Evolutionary conservation across 2,329 filamentous ascomycete species (phyloP), one percentile per base, ranked within the genome.

Genomic region (Neocucurbitaria cava): DNA sequence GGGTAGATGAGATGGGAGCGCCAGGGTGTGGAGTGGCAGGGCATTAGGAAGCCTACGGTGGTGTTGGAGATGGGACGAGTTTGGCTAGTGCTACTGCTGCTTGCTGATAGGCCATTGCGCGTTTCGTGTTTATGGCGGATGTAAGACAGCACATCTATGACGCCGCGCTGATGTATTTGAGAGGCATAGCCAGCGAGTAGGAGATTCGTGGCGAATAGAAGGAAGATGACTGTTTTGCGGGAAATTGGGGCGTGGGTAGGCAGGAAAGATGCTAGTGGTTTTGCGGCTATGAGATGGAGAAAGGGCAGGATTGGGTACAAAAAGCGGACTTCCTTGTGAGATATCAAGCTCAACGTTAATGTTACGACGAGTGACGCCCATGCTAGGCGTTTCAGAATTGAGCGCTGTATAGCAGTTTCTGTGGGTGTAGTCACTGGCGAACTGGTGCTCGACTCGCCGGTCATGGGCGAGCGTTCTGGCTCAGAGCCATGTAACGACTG

Each of bases 301-400:
- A 88, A 83, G 1, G 95, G 94, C 1, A 98, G 83, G 17, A 99
- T 83, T 1, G 95, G 94, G 69, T 96, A 96, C 63, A 98, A 90
- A 79, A 99, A 99, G 68, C 95, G 91, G 65, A 96, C 91, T 81
- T 99, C 95, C 75, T 99, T 99, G 79, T 99, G 95, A 1, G 92
- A 87, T 62, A 98, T 90, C 42, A 90, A 71, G 1, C 91, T 96
- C 30, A 98, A 83, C 1, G 78, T 72, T 9, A 90, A 77, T 52
- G 88, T 89, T 26, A 85, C 75, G 49, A 88, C 59, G 38, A 89
- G 81, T 7, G 85, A 80, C 26, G 72, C 72, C 61, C 68, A 74
- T 40, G 72, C 66, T 15, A 77, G 65, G 31, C 67, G 60, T 15
- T 56, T 18, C n/a, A 72, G 55, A 28, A 71, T 64, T 17, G 41